Conservation (phyloP, 345 rosid species). For the Aegle marmelos region DNA sequence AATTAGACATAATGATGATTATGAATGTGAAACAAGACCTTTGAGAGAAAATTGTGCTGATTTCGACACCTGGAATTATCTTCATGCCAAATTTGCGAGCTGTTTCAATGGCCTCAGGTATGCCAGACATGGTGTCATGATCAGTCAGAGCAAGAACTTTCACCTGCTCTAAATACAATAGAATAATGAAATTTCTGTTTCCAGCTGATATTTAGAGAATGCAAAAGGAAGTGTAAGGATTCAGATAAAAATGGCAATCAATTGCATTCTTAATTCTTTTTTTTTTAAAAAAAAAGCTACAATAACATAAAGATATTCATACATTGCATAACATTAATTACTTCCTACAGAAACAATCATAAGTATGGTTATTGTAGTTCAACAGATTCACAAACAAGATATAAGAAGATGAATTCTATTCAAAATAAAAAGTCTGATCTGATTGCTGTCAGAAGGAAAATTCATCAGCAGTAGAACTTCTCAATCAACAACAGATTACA, state of each 20-base stretch:
- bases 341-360: neutral
- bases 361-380: neutral
- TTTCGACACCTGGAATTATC: conserved; percentile 92
- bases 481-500: neutral
- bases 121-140: conserved; percentile 87
- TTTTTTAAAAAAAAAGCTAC: neutral
- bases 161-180: conserved; percentile 65
- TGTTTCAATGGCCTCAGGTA: conserved; percentile 88
- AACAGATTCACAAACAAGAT: neutral
- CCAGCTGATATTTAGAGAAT: conserved; percentile 7
- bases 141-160: conserved; percentile 94
- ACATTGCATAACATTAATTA: neutral
- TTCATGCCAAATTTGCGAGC: conserved; percentile 72
- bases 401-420: neutral
- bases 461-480: neutral
- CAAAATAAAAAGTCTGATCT: neutral
- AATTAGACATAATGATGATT: conserved; percentile 2
- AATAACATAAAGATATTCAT: neutral
- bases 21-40: conserved; percentile 38
- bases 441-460: neutral
- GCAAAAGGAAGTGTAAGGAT: neutral
- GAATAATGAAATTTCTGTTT: conserved; percentile 24
- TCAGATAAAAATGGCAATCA: conserved; percentile 1
- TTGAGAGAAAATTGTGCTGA: conserved; percentile 77
- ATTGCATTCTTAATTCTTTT: neutral